These are phyloP conservation scores for Nitzschia palea DNA, from an alignment of 108 stramenopile genomes.

Conservation along the genomic window DNA sequence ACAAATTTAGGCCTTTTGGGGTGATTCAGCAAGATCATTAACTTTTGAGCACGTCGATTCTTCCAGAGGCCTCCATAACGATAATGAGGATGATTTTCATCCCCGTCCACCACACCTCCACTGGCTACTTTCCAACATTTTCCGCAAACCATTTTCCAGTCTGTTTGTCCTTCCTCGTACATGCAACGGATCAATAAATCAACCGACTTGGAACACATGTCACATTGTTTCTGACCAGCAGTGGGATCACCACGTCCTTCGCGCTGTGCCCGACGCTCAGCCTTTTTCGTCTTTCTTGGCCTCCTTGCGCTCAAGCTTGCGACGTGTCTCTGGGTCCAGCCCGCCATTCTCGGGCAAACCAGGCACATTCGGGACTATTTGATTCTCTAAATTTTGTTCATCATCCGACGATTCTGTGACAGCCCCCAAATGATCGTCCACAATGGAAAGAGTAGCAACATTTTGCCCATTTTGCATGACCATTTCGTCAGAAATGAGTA, in stretches of 20 bases:
- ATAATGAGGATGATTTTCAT: slow-evolving; percentile 81
- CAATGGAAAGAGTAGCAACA: too few species aligned
- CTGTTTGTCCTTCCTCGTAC: slow-evolving; percentile 41
- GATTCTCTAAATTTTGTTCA: too few species aligned
- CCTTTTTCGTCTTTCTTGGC: slow-evolving; percentile 66
- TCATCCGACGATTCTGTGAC: too few species aligned
- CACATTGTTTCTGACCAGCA: slow-evolving; percentile 69
- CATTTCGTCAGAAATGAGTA: too few species aligned
- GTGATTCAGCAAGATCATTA: too few species aligned
- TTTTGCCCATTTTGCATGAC: too few species aligned
- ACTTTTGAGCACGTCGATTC: slow-evolving; percentile 47
- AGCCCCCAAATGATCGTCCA: too few species aligned
- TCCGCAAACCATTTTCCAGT: slow-evolving; percentile 85
- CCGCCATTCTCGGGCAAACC: not conserved
- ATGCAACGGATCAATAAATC: slow-evolving; percentile 72
- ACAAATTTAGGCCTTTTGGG: too few species aligned
- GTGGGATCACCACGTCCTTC: slow-evolving; percentile 57
- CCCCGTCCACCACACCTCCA: slow-evolving; percentile 87
- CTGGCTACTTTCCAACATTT: slow-evolving; percentile 81
- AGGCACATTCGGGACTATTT: too few species aligned
- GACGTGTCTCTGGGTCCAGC: slow-evolving; percentile 4
- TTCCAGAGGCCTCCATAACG: slow-evolving; percentile 89
- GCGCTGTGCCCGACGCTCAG: slow-evolving; percentile 63
- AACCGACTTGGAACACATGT: slow-evolving; percentile 54
- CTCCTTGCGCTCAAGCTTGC: slow-evolving; percentile 50